Percentiles rank a stretch among this genome's conserved stretches.
Evolutionary conservation across 306 rosid genomes (phyloP).

Genomic region (peach (Prunus persica)): DNA sequence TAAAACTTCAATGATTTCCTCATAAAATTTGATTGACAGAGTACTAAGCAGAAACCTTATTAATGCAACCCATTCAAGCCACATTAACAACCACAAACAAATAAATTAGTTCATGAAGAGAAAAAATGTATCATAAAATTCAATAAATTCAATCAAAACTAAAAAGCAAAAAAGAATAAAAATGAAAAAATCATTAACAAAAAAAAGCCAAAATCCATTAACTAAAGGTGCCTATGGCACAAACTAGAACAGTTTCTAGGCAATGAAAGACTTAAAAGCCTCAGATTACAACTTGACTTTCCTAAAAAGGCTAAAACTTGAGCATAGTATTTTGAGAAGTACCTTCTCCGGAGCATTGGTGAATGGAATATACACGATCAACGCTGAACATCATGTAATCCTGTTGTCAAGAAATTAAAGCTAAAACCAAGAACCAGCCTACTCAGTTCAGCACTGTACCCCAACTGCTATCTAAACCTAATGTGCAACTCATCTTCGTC

Average conservation of each 20-base stretch:
- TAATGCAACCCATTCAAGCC: background rate
- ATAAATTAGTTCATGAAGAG: background rate
- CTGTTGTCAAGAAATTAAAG: slow-evolving; percentile 52
- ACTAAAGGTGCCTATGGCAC: slow-evolving; percentile 27
- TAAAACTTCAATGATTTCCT: background rate
- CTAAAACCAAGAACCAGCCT: slow-evolving; percentile 47
- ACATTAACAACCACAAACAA: slow-evolving; percentile 4
- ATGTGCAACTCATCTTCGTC: slow-evolving; percentile 34
- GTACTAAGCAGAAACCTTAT: background rate
- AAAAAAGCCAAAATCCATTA: slow-evolving; percentile 37
- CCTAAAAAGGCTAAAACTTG: slow-evolving; percentile 39
- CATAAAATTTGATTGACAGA: background rate
- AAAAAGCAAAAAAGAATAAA: slow-evolving; percentile 12
- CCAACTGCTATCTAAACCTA: slow-evolving; percentile 44
- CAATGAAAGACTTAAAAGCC: slow-evolving; percentile 42
- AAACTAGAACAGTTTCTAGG: slow-evolving; percentile 29
- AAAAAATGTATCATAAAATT: slow-evolving; percentile 19
- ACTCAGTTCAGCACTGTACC: slow-evolving; percentile 52
- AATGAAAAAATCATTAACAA: slow-evolving; percentile 25
- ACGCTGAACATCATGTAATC: slow-evolving; percentile 25
- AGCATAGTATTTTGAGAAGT: slow-evolving; percentile 42
- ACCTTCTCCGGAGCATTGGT: slow-evolving; percentile 49
- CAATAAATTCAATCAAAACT: slow-evolving; percentile 23
- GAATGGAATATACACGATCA: slow-evolving; percentile 63
- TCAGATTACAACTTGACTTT: slow-evolving; percentile 57